phyloP scores from a whole-genome alignment of 1,284 basidiomycete species.

The Papiliotrema laurentii region DNA sequence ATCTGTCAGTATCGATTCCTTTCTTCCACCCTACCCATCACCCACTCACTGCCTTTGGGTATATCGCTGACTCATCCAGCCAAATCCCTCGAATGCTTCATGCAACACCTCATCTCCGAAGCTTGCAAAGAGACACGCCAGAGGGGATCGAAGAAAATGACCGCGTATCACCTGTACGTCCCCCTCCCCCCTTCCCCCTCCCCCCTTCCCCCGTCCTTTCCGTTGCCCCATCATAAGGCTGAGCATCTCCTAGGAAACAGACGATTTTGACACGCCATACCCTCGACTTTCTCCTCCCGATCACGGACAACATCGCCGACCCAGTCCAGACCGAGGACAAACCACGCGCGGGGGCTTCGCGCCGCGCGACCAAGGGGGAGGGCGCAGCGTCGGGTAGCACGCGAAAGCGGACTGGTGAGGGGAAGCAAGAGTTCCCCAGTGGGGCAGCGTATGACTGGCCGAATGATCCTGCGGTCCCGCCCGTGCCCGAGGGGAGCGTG shows the following conservation, averaged over 20 bases:
- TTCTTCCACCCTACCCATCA: neutral
- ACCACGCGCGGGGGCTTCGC: neutral
- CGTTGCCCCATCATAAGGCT: neutral
- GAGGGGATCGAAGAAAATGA: constrained; percentile 83
- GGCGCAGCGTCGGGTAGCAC: neutral
- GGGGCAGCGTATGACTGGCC: neutral
- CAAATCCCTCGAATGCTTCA: constrained; percentile 92
- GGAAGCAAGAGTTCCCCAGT: neutral
- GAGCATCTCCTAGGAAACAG: constrained; percentile 65
- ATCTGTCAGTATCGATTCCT: constrained; percentile 68
- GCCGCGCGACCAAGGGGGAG: neutral
- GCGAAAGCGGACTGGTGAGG: neutral
- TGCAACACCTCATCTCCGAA: constrained; percentile 79
- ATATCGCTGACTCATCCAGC: constrained; percentile 55
- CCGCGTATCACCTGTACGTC: constrained; percentile 86
- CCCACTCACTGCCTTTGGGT: neutral
- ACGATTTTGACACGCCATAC: constrained; percentile 82
- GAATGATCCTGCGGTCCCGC: neutral
- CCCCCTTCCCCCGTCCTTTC: neutral
- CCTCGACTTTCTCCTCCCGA: constrained; percentile 93
- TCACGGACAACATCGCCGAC: constrained; percentile 84
- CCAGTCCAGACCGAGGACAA: constrained; percentile 42
- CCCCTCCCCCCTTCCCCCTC: neutral
- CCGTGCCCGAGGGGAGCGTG: constrained; percentile 4
- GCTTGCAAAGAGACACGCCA: constrained; percentile 74